Base-by-base conservation (phyloP, 768 basidiomycete genomes). In the Hydnum rufescens region DNA sequence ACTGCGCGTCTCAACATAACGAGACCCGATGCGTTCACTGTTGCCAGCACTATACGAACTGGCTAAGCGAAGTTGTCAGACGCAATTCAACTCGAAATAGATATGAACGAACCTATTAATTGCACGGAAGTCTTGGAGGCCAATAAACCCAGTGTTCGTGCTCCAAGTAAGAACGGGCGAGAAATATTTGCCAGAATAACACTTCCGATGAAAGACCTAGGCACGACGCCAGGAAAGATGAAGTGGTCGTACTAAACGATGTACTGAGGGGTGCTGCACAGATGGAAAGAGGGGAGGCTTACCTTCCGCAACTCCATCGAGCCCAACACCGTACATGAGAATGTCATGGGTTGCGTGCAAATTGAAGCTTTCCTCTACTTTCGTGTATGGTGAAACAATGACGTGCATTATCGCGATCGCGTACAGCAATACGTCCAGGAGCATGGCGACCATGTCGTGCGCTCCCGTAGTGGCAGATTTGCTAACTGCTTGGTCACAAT, bases 291-390 rank as follows among this genome's bases (percentile, higher is more conserved):
- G 30, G 26, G 5, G 28, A 18, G 19, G 42, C n/a, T 53, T 53
- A 61, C 76, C 63, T 13, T 75, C 71, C 34, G 57, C 60, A 26
- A 85, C 63, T 31, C 59, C 63, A 2, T 61, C 60, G 2, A 65
- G 61, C 0, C 61, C 46, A 18, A 77, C 62, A 2, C 90, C 89
- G 60, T 88, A 79, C 66, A 80, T 73, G 28, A 96, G 67, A 25
- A 87, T 69, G 64, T 99, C 95, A 61, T 95, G 87, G 0, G 72
- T 73, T 0, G 87, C 90, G 62, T 97, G 95, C 5, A 97, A 73
- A 58, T 82, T 90, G 71, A 96, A 96, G 60, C 82, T 85, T 66
- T 99, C 95, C 64, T 99, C 95, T 28, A 99, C 95, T 67, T 99
- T 99, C 3, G 86, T 84, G 63, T 82, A 88, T 0, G 95, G 93